phyloP scores from a whole-genome alignment of 2,329 filamentous ascomycete species.

The Neocatenulostroma microsporum region DNA sequence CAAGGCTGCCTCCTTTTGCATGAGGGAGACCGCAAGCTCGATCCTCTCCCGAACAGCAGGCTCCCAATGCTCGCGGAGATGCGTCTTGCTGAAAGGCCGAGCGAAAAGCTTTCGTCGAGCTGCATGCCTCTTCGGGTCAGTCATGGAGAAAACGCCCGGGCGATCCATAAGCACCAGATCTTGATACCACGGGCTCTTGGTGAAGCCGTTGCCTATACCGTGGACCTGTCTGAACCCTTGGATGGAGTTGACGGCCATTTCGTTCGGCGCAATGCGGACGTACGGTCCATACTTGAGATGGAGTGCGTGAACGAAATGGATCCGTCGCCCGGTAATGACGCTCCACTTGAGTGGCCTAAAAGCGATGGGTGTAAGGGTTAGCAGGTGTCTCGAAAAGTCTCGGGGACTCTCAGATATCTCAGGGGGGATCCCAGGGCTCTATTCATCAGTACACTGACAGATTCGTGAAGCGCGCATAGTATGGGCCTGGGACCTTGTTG shows the following conservation, averaged over 20 bases:
- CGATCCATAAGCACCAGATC: slow-evolving; percentile 15
- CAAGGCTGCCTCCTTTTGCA: slow-evolving; percentile 21
- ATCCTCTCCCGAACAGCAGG: slow-evolving; percentile 27
- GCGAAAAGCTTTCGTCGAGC: slow-evolving; percentile 31
- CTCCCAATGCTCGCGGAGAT: slow-evolving; percentile 32
- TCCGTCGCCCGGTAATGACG: slow-evolving; percentile 31
- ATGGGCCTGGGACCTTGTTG: slow-evolving; percentile 24
- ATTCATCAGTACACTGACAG: too few relatives aligned
- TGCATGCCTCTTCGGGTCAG: slow-evolving; percentile 29
- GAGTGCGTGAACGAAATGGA: slow-evolving; percentile 33
- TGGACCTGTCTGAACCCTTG: slow-evolving; percentile 26
- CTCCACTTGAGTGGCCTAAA: slow-evolving; percentile 31
- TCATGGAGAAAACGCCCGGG: slow-evolving; percentile 32
- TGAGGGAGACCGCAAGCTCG: slow-evolving; percentile 27
- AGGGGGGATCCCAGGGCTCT: too few relatives aligned
- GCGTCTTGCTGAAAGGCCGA: slow-evolving; percentile 29
- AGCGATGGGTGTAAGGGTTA: too few relatives aligned
- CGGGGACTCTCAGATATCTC: too few relatives aligned
- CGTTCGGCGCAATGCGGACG: slow-evolving; percentile 24
- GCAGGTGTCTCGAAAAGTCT: too few relatives aligned
- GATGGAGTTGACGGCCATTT: slow-evolving; percentile 24
- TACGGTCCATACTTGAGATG: slow-evolving; percentile 27
- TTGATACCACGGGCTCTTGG: slow-evolving; percentile 25
- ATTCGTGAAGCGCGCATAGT: slow-evolving; percentile 17
- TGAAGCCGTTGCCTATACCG: slow-evolving; percentile 20